Evolutionary conservation across 192 early-diverging fungal species (phyloP).

Genomic region (Backusella macrospora): DNA sequence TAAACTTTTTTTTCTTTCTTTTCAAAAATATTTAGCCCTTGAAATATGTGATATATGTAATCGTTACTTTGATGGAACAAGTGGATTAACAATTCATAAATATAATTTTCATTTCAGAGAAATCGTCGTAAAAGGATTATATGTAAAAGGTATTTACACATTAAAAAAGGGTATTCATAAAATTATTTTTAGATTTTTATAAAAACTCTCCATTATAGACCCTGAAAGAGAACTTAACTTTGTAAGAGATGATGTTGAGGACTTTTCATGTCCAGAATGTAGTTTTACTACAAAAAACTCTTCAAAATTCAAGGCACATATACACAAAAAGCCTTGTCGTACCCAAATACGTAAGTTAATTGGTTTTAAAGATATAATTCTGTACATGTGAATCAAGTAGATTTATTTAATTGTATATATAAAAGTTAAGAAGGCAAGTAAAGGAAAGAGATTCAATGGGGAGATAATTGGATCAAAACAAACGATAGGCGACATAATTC

Average conservation of each 20-base stretch:
- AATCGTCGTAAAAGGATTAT: not conserved
- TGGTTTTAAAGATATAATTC: too few species aligned
- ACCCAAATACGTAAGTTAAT: not conserved
- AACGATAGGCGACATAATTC: too few species aligned
- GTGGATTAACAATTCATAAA: not conserved
- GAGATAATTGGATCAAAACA: too few species aligned
- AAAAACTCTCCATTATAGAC: not conserved
- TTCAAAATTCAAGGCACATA: not conserved
- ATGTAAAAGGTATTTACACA: not conserved
- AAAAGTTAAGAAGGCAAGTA: too few species aligned
- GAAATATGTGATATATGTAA: not conserved
- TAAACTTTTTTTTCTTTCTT: not conserved
- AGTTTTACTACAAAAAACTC: not conserved
- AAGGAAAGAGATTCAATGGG: too few species aligned
- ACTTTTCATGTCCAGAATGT: not conserved
- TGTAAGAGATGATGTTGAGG: not conserved
- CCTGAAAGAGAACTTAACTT: not conserved
- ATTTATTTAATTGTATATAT: too few species aligned
- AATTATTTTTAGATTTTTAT: not conserved
- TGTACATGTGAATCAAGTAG: too few species aligned
- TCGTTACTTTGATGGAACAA: not conserved
- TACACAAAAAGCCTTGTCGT: not conserved
- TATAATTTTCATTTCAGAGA: not conserved
- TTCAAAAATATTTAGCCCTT: not conserved
- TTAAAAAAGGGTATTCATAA: not conserved